phyloP scores from a whole-genome alignment of 768 basidiomycete species.

The Baorangia bicolor region DNA sequence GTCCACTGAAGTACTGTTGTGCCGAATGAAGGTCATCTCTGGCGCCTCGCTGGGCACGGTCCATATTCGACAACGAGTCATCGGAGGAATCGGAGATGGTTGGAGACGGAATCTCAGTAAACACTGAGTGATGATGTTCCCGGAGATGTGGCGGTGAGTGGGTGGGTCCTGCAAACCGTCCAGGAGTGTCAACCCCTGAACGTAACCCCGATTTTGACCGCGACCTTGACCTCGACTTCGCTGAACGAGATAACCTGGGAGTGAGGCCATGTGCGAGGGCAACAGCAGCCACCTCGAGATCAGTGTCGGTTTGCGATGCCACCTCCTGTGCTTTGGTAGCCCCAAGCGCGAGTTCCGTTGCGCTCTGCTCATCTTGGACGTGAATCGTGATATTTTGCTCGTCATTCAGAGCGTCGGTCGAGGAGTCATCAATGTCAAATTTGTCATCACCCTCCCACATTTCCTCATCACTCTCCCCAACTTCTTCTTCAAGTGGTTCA shows the following conservation, averaged over 20 bases:
- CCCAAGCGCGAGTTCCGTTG: constrained; percentile 14
- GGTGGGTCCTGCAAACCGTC: constrained; percentile 52
- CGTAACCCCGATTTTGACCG: constrained; percentile 37
- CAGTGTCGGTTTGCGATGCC: constrained; percentile 26
- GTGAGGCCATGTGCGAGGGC: constrained; percentile 32
- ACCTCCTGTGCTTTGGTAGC: constrained; percentile 32
- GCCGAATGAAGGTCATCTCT: constrained; percentile 52
- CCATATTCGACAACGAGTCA: constrained; percentile 34
- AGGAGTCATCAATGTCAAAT: constrained; percentile 94
- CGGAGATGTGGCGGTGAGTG: constrained; percentile 45
- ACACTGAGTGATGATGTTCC: constrained; percentile 25
- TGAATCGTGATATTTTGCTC: constrained; percentile 1
- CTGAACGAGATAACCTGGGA: constrained; percentile 27
- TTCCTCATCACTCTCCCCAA: constrained; percentile 38
- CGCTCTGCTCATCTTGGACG: constrained; percentile 15
- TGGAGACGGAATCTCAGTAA: constrained; percentile 35
- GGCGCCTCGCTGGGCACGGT: constrained; percentile 44
- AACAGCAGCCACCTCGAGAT: constrained; percentile 32
- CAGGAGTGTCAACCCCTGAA: constrained; percentile 66
- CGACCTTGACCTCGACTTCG: constrained; percentile 37
- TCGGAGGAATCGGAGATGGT: constrained; percentile 41
- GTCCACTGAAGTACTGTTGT: constrained; percentile 39
- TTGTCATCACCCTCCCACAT: constrained; percentile 66
- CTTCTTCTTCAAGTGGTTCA: constrained; percentile 40
- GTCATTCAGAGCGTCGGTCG: constrained; percentile 46